These are phyloP conservation scores for Malus hybrid DNA, from an alignment of 331 rosid species.

Conservation along the genomic window DNA sequence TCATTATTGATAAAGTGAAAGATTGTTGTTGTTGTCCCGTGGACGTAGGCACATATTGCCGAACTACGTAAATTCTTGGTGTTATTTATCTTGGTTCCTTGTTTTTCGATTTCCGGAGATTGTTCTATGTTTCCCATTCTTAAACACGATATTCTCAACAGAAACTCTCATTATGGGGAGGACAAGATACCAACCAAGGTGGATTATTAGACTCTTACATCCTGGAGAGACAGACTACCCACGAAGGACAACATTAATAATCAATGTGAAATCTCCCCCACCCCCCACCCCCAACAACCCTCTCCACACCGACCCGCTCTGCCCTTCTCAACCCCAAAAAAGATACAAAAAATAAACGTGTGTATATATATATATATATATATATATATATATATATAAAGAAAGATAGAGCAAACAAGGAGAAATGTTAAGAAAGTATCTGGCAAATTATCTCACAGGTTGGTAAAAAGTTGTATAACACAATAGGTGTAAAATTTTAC, in stretches of 20 bases:
- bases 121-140: no score
- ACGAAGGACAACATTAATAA: not conserved
- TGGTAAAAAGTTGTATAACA: not conserved
- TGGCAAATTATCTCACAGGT: not conserved
- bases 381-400: not conserved
- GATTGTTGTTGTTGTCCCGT: no score
- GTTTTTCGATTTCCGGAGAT: no score
- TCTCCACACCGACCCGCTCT: no score
- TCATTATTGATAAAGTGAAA: no score
- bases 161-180: not conserved
- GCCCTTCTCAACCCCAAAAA: not conserved
- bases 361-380: no score
- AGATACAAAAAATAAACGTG: no score
- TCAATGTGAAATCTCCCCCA: not conserved
- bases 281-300: not conserved
- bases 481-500: slow-evolving; percentile 24
- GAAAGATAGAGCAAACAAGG: not conserved
- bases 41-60: no score
- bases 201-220: not conserved
- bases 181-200: not conserved
- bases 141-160: not conserved
- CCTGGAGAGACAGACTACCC: not conserved
- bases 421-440: not conserved
- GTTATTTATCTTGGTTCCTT: no score
- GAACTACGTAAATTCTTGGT: no score